Base-by-base conservation (phyloP, 108 stramenopile species). In the Nitzschia sp. region DNA sequence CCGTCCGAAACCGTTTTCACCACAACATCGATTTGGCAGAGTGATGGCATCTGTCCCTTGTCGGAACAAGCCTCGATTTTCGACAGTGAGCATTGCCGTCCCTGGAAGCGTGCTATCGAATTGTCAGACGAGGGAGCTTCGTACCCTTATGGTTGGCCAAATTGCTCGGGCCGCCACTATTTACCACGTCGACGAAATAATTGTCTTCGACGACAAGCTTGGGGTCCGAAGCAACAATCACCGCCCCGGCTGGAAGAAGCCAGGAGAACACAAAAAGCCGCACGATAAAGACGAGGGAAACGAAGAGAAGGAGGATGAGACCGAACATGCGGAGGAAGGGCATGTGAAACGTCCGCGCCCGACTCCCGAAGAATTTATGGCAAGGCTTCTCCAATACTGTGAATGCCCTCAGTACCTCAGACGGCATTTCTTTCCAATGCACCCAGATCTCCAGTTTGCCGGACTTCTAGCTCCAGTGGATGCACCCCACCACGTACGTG, bases 401-500 rank as follows among this genome's bases (percentile, higher is more conserved):
- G 97, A 97, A 64, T 92, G 92, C 59, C 95, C 97, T n/a, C 96
- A 97, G 59, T 97, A 97, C 70, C 82, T 98, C 5, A 88, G 97
- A 36, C 78, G 90, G 45, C 57, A 77, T 34, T 93, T 98, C 70
- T 96, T 98, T 66, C 96, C 97, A 13, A 95, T 91, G 95, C 97
- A 97, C 82, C 83, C 89, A 6, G 96, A 96, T 77, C 80, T 98
- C 54, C 93, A 95, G 59, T 95, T 97, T 74, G 96, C 95, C 28
- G 98, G 98, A 17, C 75, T 99, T 35, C 75, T 99, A 32, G 78
- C 88, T n/a, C 97, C 98, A 0, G 75, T 97, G 48, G 98, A 97
- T 72, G 96, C 96, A 6, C 98, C 98, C 31, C 98, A 99, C 81
- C 98, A 99, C 77, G 88, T 98, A 56, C 80, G 97, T 62, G 89